A percentile compares a stretch with the other conserved stretches of the same genome.
Evolutionary conservation across 2,329 filamentous ascomycete species (phyloP).

Genomic region (Graphiopsis chlorocephala): DNA sequence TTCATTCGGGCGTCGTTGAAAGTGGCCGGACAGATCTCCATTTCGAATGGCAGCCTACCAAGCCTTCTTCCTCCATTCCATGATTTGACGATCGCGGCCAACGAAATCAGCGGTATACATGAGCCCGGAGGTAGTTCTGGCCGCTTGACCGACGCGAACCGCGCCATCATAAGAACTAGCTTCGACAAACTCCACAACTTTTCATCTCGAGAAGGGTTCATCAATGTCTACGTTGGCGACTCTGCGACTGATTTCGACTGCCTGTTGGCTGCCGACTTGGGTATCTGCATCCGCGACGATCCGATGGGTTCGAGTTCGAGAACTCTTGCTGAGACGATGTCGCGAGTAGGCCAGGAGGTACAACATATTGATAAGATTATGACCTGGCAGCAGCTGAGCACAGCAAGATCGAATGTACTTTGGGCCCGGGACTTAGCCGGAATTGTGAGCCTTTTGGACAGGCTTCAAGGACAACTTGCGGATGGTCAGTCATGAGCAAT

Average conservation of each 20-base stretch:
- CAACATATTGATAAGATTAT: not conserved
- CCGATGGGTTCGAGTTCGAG: constrained; percentile 25
- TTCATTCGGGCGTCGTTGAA: constrained; percentile 36
- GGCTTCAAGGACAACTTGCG: not conserved
- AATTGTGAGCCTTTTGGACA: not conserved
- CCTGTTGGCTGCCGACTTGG: constrained; percentile 44
- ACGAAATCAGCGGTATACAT: constrained; percentile 35
- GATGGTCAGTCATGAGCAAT: not conserved
- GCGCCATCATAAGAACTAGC: constrained; percentile 37
- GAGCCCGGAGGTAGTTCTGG: constrained; percentile 29
- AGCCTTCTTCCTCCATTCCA: not conserved
- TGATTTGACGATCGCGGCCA: constrained; percentile 30
- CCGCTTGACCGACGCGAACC: constrained; percentile 22
- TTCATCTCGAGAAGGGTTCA: not conserved
- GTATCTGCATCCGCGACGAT: constrained; percentile 45
- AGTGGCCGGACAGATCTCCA: not conserved
- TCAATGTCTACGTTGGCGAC: constrained; percentile 46
- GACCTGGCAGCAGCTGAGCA: not conserved
- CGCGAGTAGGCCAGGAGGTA: constrained; percentile 2
- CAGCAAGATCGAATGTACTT: not conserved
- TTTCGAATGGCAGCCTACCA: not conserved
- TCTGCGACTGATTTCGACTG: constrained; percentile 49
- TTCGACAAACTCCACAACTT: constrained; percentile 36
- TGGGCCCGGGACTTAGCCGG: constrained; percentile 6
- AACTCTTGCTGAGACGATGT: constrained; percentile 34